Conservation (phyloP, 352 stramenopile genomes). For the Phytophthora foliorum region DNA sequence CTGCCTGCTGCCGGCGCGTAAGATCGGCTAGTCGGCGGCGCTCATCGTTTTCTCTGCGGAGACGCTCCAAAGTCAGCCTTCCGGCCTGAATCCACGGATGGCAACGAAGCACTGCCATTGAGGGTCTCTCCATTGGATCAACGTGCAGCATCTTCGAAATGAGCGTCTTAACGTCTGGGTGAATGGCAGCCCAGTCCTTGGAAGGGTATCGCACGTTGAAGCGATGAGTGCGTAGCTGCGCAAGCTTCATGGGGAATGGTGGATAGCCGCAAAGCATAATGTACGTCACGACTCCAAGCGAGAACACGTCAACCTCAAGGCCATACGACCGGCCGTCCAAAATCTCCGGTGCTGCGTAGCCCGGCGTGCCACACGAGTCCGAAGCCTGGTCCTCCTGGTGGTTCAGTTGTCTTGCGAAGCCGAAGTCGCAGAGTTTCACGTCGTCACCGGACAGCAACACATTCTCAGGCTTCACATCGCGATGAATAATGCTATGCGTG, state of each 20-base stretch:
- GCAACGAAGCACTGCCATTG: conserved; percentile 59
- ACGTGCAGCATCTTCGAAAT: conserved; percentile 84
- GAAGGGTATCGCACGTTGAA: conserved; percentile 88
- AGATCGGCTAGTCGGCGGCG: conserved; percentile 57
- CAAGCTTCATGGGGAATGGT: conserved; percentile 90
- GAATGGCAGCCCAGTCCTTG: conserved; percentile 80
- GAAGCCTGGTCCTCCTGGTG: conserved; percentile 70
- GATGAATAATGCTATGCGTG: conserved; percentile 86
- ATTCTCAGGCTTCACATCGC: conserved; percentile 90
- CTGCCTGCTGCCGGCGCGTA: conserved; percentile 69
- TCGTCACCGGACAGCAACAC: conserved; percentile 78
- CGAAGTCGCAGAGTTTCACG: conserved; percentile 90
- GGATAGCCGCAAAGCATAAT: conserved; percentile 91
- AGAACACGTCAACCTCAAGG: conserved; percentile 90
- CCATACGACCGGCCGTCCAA: conserved; percentile 86
- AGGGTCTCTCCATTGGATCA: conserved; percentile 70
- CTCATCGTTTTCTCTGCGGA: conserved; percentile 55
- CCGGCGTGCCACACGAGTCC: conserved; percentile 86
- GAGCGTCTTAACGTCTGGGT: conserved; percentile 74
- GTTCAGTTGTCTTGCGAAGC: conserved; percentile 80
- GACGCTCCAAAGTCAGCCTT: conserved; percentile 53
- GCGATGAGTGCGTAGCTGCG: conserved; percentile 79
- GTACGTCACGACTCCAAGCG: conserved; percentile 90
- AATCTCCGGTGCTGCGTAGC: conserved; percentile 88
- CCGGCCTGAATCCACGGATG: conserved; percentile 78